Percentiles rank a stretch among this genome's conserved stretches.
Evolutionary conservation across 2,329 filamentous ascomycete genomes (phyloP).

Genomic region (Coleophoma cylindrospora): DNA sequence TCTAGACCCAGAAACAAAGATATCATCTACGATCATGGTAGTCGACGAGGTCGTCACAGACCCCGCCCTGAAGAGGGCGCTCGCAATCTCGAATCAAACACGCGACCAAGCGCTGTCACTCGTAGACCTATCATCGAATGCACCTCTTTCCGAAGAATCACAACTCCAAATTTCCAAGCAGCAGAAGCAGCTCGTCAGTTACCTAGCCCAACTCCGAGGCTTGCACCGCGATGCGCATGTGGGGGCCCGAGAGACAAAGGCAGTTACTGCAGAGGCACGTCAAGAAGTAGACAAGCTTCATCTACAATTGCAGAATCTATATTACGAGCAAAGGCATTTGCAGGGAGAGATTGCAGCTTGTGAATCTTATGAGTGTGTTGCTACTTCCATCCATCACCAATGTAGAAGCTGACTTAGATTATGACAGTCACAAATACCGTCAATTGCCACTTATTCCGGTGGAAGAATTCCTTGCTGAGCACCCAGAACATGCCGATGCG

Average conservation of each 20-base stretch:
- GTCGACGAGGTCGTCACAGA: slow-evolving; percentile 58
- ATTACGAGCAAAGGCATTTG: slow-evolving; percentile 91
- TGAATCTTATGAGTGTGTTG: slow-evolving; percentile 80
- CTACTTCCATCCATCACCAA: too few relatives aligned
- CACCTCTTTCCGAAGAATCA: slow-evolving; percentile 39
- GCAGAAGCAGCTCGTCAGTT: slow-evolving; percentile 75
- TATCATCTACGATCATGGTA: slow-evolving; percentile 35
- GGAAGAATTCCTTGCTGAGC: slow-evolving; percentile 72
- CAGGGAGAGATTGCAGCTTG: slow-evolving; percentile 87
- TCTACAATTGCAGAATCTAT: slow-evolving; percentile 89
- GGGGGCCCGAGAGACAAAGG: slow-evolving; percentile 78
- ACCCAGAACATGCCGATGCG: slow-evolving; percentile 68
- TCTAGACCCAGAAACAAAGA: too few relatives aligned
- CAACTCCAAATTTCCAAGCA: slow-evolving; percentile 63
- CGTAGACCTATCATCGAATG: slow-evolving; percentile 55
- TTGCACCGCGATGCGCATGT: slow-evolving; percentile 80
- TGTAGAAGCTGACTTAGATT: too few relatives aligned
- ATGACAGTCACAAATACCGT: slow-evolving; percentile 73
- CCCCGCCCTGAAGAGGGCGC: slow-evolving; percentile 59
- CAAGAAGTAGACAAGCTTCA: slow-evolving; percentile 90
- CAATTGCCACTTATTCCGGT: slow-evolving; percentile 79
- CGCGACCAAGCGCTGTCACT: slow-evolving; percentile 67
- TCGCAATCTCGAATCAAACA: slow-evolving; percentile 68
- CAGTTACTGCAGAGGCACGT: slow-evolving; percentile 77
- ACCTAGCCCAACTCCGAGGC: slow-evolving; percentile 74